Conservation (phyloP, 1,139 yeast genomes). For the Chernovozyma aurita region DNA sequence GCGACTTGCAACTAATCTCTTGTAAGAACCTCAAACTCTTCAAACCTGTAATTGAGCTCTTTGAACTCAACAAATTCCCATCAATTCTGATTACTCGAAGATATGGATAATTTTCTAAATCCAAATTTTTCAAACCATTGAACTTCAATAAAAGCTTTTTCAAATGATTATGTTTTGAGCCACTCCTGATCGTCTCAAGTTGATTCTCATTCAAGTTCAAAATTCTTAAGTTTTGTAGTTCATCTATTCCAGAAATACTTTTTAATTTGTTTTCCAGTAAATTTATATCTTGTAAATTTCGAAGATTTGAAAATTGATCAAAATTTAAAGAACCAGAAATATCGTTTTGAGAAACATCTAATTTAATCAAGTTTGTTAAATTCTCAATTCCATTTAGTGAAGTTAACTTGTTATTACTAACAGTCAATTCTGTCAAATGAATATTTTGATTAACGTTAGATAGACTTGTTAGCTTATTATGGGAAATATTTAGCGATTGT, state of each 20-base stretch:
- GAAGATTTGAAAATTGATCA: constrained; percentile 22
- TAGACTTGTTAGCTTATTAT: constrained; percentile 33
- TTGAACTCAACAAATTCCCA: constrained; percentile 24
- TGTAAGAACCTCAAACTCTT: constrained; percentile 32
- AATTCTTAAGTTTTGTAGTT: constrained; percentile 30
- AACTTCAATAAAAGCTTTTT: constrained; percentile 42
- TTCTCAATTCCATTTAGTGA: constrained; percentile 35
- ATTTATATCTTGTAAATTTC: constrained; percentile 41
- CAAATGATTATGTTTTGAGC: constrained; percentile 23
- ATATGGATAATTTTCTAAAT: constrained; percentile 29
- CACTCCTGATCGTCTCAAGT: constrained; percentile 21
- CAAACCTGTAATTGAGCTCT: constrained; percentile 23
- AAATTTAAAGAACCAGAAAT: constrained; percentile 39
- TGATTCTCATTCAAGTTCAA: constrained; percentile 44
- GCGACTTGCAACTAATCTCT: constrained; percentile 40
- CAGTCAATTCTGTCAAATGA: constrained; percentile 33
- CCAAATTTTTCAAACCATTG: constrained; percentile 31
- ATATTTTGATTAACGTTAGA: constrained; percentile 28
- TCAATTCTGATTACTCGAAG: constrained; percentile 46
- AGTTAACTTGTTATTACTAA: constrained; percentile 28
- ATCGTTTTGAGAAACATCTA: constrained; percentile 42
- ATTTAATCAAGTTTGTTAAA: constrained; percentile 34
- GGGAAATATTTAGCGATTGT: constrained; percentile 38
- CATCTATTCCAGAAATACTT: constrained; percentile 31
- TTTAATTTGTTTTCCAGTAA: constrained; percentile 40